phyloP scores from a whole-genome alignment of 768 basidiomycete species.

The Tulasnella sp. region DNA sequence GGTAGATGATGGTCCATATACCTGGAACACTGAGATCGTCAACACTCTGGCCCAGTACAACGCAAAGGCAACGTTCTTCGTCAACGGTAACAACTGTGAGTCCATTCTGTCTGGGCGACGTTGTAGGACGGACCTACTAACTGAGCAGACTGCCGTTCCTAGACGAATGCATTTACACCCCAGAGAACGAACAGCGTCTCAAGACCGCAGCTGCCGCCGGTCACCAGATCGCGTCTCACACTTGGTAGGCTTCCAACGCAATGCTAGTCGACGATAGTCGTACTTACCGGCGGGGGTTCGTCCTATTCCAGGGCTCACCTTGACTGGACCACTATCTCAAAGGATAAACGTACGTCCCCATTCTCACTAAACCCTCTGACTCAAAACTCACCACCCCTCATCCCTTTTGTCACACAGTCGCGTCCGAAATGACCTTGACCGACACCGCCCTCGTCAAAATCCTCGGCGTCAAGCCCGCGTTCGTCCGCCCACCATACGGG shows the following conservation, averaged over 20 bases:
- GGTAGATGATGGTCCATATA: slow-evolving; percentile 21
- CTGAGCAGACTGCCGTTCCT: not conserved
- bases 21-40: slow-evolving; percentile 9
- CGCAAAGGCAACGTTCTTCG: slow-evolving; percentile 12
- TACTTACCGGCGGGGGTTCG: no score
- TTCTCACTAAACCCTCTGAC: not conserved
- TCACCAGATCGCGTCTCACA: slow-evolving; percentile 1
- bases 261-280: not conserved
- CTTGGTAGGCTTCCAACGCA: not conserved
- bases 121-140: not conserved
- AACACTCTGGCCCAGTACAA: not conserved
- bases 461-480: slow-evolving; percentile 16
- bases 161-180: slow-evolving; percentile 10
- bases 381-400: no score
- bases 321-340: not conserved
- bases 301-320: not conserved
- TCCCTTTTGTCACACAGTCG: not conserved
- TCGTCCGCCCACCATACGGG: slow-evolving; percentile 20
- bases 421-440: not conserved
- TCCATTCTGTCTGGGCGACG: not conserved
- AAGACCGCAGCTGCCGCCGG: not conserved
- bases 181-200: not conserved
- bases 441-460: slow-evolving; percentile 13
- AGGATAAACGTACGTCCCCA: not conserved
- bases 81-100: not conserved